phyloP scores from a whole-genome alignment of 2,329 filamentous ascomycete species.

The Trichoderma sp. region DNA sequence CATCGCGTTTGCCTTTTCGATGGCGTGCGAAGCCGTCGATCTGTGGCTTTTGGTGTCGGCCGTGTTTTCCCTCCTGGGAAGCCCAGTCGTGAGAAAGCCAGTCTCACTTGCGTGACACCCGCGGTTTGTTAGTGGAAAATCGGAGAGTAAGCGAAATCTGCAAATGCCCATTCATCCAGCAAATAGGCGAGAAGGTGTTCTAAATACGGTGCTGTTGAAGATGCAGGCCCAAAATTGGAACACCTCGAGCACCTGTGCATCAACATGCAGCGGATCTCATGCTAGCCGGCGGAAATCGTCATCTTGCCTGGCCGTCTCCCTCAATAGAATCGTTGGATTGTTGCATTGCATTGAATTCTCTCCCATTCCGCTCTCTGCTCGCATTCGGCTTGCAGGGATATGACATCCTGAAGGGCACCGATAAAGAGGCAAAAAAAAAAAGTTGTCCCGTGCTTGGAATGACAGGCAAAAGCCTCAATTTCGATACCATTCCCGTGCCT shows the following conservation, averaged over 20 bases:
- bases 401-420: not conserved
- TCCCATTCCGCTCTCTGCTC: not conserved
- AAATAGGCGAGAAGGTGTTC: not conserved
- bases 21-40: slow-evolving; percentile 9
- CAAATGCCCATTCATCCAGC: not conserved
- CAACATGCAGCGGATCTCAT: not conserved
- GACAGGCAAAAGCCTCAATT: not conserved
- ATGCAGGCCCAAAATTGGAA: not conserved
- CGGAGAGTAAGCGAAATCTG: not conserved
- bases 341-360: not conserved
- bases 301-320: not conserved
- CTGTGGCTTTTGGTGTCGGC: slow-evolving; percentile 9
- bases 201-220: not conserved
- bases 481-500: not conserved
- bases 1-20: not conserved
- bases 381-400: not conserved
- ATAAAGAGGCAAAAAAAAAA: not conserved
- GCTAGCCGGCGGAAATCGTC: slow-evolving; percentile 3
- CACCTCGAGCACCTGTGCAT: not conserved
- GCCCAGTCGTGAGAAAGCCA: not conserved
- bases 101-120: slow-evolving; percentile 4
- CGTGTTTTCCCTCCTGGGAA: slow-evolving; percentile 1
- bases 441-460: not conserved
- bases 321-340: not conserved
- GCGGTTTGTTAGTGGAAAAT: not conserved